Evolutionary conservation across 106 monocot species (phyloP).

Genomic region (Posidonia australis): DNA sequence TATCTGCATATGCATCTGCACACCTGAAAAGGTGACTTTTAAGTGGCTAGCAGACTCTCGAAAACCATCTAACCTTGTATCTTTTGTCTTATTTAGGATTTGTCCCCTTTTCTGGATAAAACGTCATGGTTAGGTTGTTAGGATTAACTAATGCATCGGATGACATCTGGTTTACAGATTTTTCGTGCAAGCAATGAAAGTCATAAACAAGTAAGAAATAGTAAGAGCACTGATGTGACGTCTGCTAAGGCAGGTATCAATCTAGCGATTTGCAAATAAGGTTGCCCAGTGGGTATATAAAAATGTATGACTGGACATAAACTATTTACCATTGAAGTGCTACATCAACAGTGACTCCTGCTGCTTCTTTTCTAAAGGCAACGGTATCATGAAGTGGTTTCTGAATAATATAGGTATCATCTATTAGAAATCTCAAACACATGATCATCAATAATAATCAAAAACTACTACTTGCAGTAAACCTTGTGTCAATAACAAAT

Average conservation of each 20-base stretch:
- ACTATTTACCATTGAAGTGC: conserved; percentile 78
- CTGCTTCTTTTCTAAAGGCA: conserved; percentile 59
- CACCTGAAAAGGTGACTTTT: conserved; percentile 42
- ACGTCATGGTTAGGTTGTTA: too few relatives aligned
- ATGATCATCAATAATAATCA: not conserved
- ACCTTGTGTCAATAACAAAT: too few relatives aligned
- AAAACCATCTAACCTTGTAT: not conserved
- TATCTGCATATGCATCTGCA: conserved; percentile 87
- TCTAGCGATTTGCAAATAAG: not conserved
- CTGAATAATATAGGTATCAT: conserved; percentile 20
- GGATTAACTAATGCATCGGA: too few relatives aligned
- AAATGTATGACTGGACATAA: not conserved
- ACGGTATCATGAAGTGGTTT: conserved; percentile 81
- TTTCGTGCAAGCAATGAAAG: too few relatives aligned
- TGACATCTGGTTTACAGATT: too few relatives aligned
- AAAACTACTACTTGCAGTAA: not conserved
- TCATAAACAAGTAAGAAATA: too few relatives aligned
- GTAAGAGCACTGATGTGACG: too few relatives aligned
- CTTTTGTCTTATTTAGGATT: too few relatives aligned
- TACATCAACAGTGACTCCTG: conserved; percentile 75
- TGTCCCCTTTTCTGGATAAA: too few relatives aligned
- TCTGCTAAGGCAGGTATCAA: too few relatives aligned
- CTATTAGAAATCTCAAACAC: not conserved
- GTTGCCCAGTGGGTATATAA: not conserved
- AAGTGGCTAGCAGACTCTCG: not conserved